Evolutionary conservation across 352 stramenopile species (phyloP), one percentile per base, ranked within the genome.

Genomic region (Thalassiosira ordinaria): DNA sequence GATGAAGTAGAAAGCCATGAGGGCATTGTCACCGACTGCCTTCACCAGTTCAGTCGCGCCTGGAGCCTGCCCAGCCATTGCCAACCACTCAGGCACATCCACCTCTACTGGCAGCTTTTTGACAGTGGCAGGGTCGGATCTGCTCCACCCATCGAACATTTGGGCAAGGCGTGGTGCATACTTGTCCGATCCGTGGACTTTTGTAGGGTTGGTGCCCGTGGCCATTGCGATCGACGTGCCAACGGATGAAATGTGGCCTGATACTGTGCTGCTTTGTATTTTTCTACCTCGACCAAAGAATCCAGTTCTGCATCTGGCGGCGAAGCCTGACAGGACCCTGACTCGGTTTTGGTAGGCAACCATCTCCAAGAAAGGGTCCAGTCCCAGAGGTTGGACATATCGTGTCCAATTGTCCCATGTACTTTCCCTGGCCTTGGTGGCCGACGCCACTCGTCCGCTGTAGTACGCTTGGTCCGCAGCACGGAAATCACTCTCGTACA

Each of bases 401-500:
- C 13, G 7, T 7, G 7, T 9, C 68, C 71, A 80, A 4, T 51
- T 26, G 14, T n/a, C 24, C 37, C 37, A 74, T 41, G 27, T 18
- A 29, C 13, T 39, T 49, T 66, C n/a, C 71, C 71, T 20, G 26
- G 22, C 31, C 7, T 49, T 70, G 57, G 44, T 44, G 61, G 60
- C 53, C 57, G 46, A 35, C 35, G 47, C 60, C 70, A 79, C 60
- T 67, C 31, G 11, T 63, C 47, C 49, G 60, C 29, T 31, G 29
- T 49, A 18, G 31, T 53, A 65, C 20, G 27, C 49, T 18, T 65
- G n/a, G 26, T 79, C 52, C 14, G 67, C 66, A 74, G 24, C 18
- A 62, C 44, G 20, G 55, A 70, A 56, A 52, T 66, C n/a, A 78
- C 49, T 20, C 35, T 18, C 49, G 24, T 62, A 72, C 16, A 64